Conservation (phyloP, 371 early-diverging fungal species). For the Mortierella sp. region DNA sequence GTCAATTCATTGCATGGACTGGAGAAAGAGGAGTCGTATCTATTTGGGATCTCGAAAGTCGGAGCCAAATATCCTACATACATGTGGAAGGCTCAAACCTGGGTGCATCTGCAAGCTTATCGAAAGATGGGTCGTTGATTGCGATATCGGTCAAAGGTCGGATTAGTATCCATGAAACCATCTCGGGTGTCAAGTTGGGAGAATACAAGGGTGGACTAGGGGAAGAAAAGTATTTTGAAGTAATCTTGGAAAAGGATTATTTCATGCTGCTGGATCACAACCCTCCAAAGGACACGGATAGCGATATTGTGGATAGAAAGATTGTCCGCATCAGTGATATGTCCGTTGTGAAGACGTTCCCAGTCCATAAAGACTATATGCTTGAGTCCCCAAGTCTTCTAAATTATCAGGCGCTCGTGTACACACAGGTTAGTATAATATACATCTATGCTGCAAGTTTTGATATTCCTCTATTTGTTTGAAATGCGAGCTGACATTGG, state of each 20-base stretch:
- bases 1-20: conserved; percentile 19
- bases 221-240: conserved; percentile 9
- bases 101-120: not conserved
- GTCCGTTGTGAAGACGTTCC: not conserved
- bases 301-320: not conserved
- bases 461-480: no score
- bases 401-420: not conserved
- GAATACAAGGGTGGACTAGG: conserved; percentile 3
- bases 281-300: not conserved
- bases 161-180: conserved; percentile 8
- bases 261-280: conserved; percentile 5
- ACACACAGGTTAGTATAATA: conserved; percentile 1
- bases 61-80: not conserved
- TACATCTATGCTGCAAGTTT: no score
- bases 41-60: conserved; percentile 7
- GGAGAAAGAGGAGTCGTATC: conserved; percentile 11
- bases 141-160: conserved; percentile 9
- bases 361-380: conserved; percentile 4
- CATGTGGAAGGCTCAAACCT: not conserved
- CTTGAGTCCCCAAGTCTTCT: not conserved
- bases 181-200: conserved; percentile 14
- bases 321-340: not conserved
- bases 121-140: conserved; percentile 3
- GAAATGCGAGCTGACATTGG: no score
- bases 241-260: not conserved